Base-by-base conservation (phyloP, 768 basidiomycete genomes). In the Psilocybe azurescens region DNA sequence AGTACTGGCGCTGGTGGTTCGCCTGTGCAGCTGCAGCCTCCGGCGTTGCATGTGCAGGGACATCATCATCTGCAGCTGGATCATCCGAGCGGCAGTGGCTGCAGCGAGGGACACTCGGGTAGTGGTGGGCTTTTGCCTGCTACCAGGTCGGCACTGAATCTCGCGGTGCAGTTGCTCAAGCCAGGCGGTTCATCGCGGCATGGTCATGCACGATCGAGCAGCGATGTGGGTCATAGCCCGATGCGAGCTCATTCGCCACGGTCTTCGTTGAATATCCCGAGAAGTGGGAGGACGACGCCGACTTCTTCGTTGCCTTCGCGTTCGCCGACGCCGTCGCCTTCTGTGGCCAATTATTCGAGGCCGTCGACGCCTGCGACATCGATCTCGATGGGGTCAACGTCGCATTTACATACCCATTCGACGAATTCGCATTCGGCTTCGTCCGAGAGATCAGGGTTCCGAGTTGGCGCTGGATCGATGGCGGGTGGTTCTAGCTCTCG, bases 91-190 rank as follows among this genome's bases (percentile, higher is more conserved):
- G 24, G 53, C 36, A 38, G 53, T 18, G 5, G 14, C 11, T 44
- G n/a, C 28, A 29, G 29, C 29, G 56, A 39, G 13, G 11, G 8
- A 1, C 56, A 57, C 10, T 47, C 30, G 10, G 56, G 46, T n/a
- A 30, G 28, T 30, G 56, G 56, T 16, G 58, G 54, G 2, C 24
- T 63, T 14, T 38, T 58, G 8, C 62, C 67, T 59, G 65, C 72
- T 39, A 76, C 77, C 29, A 75, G 75, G 47, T 82, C 81, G n/a
- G 77, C 75, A 39, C 67, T 83, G 54, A 77, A 76, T 28, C 65
- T 83, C 44, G 79, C 78, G 2, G 76, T 78, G 7, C 75, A 78
- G 39, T 63, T 86, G 24, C 70, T 87, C 50, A 83, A 81, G 61
- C 79, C 82, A 38, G 56, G 58, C 6, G 60, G 56, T 18, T 53